Conservation (phyloP, 768 basidiomycete species). For the Calocybe gangraenosa region DNA sequence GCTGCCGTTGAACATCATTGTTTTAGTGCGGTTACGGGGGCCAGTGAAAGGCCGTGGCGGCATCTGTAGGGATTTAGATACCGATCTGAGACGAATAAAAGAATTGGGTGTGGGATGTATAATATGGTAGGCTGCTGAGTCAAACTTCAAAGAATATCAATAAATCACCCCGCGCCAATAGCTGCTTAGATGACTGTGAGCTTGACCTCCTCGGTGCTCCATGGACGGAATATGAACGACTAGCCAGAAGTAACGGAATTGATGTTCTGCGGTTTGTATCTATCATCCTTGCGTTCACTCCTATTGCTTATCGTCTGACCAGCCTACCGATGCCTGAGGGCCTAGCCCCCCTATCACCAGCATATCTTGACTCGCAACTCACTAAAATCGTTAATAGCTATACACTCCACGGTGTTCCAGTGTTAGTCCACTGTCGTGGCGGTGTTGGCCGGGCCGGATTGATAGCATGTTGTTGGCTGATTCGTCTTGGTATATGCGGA, state of each 20-base stretch:
- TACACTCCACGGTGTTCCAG: constrained; percentile 63
- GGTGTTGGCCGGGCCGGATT: constrained; percentile 93
- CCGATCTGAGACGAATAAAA: constrained; percentile 74
- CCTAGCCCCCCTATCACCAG: constrained; percentile 60
- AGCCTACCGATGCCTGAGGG: constrained; percentile 91
- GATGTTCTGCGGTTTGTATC: constrained; percentile 68
- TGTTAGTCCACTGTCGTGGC: constrained; percentile 89
- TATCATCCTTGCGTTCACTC: background rate
- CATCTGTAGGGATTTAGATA: constrained; percentile 77
- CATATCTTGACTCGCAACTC: constrained; percentile 62
- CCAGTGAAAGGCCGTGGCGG: constrained; percentile 75
- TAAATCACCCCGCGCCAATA: constrained; percentile 21
- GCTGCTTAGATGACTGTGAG: constrained; percentile 84
- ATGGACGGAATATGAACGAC: constrained; percentile 70
- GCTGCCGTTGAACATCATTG: background rate
- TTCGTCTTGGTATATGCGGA: constrained; percentile 87
- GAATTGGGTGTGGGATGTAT: constrained; percentile 73
- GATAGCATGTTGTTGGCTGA: constrained; percentile 88
- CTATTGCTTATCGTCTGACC: constrained; percentile 7
- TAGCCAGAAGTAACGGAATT: constrained; percentile 61
- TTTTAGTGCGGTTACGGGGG: constrained; percentile 63
- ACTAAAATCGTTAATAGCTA: constrained; percentile 63
- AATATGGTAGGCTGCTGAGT: constrained; percentile 71
- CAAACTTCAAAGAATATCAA: background rate
- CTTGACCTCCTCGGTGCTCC: constrained; percentile 82